Base-by-base conservation (phyloP, 805 yeast genomes). In the Diddensiella santjacobensis region DNA sequence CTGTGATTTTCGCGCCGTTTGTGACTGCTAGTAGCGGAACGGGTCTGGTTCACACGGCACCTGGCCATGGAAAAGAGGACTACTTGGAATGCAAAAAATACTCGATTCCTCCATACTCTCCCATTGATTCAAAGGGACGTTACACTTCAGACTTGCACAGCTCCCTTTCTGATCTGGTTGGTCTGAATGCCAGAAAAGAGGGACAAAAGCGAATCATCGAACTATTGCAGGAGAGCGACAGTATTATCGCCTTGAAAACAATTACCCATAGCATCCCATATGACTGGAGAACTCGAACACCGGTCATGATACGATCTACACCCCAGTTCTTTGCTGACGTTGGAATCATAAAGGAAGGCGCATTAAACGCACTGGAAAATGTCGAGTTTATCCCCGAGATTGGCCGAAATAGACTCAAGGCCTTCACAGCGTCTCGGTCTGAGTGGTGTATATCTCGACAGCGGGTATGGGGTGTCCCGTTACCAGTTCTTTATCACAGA, bases 391-490 rank as follows among this genome's bases (percentile, higher is more conserved):
- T 72, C 42, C 99, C 99, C 0, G 79, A 74, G 41, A 68, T 78
- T 10, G 97, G 97, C 1, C 69, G 70, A 24, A 82, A 78, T 44
- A 74, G 98, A 53, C 73, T 93, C 29, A 58, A 72, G 2, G 78
- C 95, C 11, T 93, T 91, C 61, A 75, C 89, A 23, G 72, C 70
- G 18, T 80, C 83, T 43, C 78, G 99, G 67, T 80, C 81, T 53
- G 99, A 93, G 62, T 93, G 99, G 99, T 93, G 99, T 68, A 89
- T 93, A 26, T 90, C 98, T 1, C 74, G 99, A 58, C 99, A 93
- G 64, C 79, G 99, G 55, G 74, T 79, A 17, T 93, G 99, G 99
- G 99, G 99, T 40, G 97, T 93, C 29, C 99, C 99, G 1, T 85
- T 93, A 35, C 98, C 99, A 1, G 93, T 86, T 0, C 67, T 93